These are phyloP conservation scores for Spinacia oleracea DNA, from an alignment of 179 eudicot genomes.

Conservation along the genomic window DNA sequence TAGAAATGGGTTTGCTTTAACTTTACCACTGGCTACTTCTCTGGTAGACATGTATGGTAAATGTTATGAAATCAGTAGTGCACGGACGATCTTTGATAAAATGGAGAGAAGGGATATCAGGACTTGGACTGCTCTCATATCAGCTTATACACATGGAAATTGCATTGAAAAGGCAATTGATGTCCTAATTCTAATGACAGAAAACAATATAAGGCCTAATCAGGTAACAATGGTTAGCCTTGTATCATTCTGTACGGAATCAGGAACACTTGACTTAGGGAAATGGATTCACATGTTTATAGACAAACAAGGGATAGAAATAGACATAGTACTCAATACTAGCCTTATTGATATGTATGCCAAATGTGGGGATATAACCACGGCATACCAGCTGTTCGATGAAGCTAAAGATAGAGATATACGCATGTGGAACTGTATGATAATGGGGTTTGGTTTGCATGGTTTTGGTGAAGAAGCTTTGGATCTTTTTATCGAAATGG, in stretches of 20 bases:
- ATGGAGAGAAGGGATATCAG: slow-evolving; percentile 31
- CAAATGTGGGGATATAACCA: slow-evolving; percentile 40
- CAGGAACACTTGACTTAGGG: slow-evolving; percentile 39
- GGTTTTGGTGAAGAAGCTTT: slow-evolving; percentile 38
- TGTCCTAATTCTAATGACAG: slow-evolving; percentile 31
- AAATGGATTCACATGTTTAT: slow-evolving; percentile 38
- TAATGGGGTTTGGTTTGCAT: slow-evolving; percentile 37
- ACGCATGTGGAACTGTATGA: slow-evolving; percentile 40
- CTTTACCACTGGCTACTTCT: slow-evolving; percentile 38
- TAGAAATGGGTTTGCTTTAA: slow-evolving; percentile 34
- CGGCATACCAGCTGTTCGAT: slow-evolving; percentile 28
- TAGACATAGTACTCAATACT: slow-evolving; percentile 32
- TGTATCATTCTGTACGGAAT: slow-evolving; percentile 34
- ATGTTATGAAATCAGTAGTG: slow-evolving; percentile 24
- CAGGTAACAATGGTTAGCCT: slow-evolving; percentile 42
- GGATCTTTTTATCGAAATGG: slow-evolving; percentile 35
- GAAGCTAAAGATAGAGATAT: slow-evolving; percentile 33
- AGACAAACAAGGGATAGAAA: slow-evolving; percentile 26
- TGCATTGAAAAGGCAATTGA: slow-evolving; percentile 31
- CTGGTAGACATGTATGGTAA: slow-evolving; percentile 45
- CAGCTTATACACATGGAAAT: slow-evolving; percentile 32
- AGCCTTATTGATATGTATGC: slow-evolving; percentile 43
- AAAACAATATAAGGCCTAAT: slow-evolving; percentile 30
- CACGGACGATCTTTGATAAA: slow-evolving; percentile 31
- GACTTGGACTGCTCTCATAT: slow-evolving; percentile 41